These are phyloP conservation scores for Microbotryum lychnidis-dioicae DNA, from an alignment of 1,284 basidiomycete species.

Conservation along the genomic window DNA sequence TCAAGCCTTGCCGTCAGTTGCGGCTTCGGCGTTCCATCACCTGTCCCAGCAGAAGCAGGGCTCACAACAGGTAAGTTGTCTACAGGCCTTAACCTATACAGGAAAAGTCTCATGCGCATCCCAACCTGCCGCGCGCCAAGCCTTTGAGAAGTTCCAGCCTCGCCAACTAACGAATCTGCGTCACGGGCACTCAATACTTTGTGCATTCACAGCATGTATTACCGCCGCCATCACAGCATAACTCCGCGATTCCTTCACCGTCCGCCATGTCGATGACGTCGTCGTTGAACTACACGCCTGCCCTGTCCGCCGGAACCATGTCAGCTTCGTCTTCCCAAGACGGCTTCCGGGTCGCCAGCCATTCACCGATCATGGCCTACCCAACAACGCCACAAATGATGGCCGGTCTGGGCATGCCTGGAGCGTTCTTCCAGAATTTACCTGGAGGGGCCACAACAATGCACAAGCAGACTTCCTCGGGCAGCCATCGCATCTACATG, in stretches of 20 bases:
- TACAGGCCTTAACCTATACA: too few relatives aligned
- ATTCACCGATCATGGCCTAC: slow-evolving; percentile 1
- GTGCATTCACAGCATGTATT: too few relatives aligned
- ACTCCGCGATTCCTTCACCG: background rate
- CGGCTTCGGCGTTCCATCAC: too few relatives aligned
- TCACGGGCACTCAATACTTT: too few relatives aligned
- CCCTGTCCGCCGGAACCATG: slow-evolving; percentile 8
- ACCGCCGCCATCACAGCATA: too few relatives aligned
- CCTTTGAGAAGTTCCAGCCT: too few relatives aligned
- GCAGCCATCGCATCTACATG: background rate
- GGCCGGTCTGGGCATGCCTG: background rate
- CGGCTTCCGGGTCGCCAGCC: background rate
- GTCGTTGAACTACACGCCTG: slow-evolving; percentile 10
- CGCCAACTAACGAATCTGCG: too few relatives aligned
- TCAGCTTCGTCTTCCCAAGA: slow-evolving; percentile 12
- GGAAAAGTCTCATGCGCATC: too few relatives aligned
- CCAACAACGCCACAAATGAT: background rate
- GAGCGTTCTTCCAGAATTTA: background rate
- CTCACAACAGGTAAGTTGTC: too few relatives aligned
- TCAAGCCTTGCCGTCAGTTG: too few relatives aligned
- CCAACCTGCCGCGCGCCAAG: too few relatives aligned
- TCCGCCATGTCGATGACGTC: background rate
- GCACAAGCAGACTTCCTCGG: background rate
- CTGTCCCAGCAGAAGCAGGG: too few relatives aligned
- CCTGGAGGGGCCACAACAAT: background rate